Percentiles rank a stretch among this genome's conserved stretches.
These are phyloP conservation scores for Sicyos baderoa DNA, from an alignment of 306 rosid species.

Conservation along the genomic window DNA sequence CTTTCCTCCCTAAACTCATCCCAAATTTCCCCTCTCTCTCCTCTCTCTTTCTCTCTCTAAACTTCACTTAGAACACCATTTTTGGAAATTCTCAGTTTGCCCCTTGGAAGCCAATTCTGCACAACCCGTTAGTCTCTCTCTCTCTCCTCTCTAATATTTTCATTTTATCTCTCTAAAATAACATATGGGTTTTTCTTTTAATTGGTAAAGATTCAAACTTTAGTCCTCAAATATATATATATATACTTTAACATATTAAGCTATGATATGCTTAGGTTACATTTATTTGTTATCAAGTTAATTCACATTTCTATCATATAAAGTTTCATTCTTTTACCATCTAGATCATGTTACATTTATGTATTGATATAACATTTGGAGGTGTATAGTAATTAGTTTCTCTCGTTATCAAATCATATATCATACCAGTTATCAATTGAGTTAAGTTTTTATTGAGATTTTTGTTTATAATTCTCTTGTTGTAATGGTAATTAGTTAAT, in stretches of 20 bases:
- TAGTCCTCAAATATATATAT: too few species aligned
- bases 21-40: background rate
- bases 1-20: slow-evolving; percentile 3
- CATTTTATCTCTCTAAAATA: background rate
- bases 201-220: too few species aligned
- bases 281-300: background rate
- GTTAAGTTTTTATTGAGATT: too few species aligned
- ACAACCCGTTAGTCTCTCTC: slow-evolving; percentile 12
- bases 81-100: background rate
- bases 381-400: too few species aligned
- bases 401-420: too few species aligned
- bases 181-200: background rate
- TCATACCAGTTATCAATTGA: too few species aligned
- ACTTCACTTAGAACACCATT: background rate
- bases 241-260: too few species aligned
- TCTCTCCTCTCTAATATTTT: background rate
- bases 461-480: background rate
- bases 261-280: too few species aligned
- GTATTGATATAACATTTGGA: background rate
- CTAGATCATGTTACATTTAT: background rate
- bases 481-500: background rate
- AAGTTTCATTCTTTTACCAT: background rate
- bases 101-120: background rate
- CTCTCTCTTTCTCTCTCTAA: background rate
- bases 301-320: background rate